Conservation (phyloP, 805 yeast genomes). For the Blastobotrys terrestris region DNA sequence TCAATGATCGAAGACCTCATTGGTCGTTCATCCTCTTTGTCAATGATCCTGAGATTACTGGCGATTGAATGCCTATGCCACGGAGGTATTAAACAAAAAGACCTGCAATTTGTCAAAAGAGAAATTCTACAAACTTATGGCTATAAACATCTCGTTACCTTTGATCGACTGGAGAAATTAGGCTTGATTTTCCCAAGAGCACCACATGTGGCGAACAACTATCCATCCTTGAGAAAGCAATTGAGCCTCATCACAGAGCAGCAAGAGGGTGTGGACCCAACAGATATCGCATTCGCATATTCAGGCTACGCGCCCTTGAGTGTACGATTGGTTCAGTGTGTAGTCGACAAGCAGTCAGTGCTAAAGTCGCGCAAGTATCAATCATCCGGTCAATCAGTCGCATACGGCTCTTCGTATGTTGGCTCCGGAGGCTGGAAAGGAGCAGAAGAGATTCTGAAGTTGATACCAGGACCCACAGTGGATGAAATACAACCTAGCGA, state of each 20-base stretch:
- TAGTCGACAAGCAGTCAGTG: slow-evolving; percentile 44
- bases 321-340: slow-evolving; percentile 60
- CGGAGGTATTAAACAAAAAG: slow-evolving; percentile 63
- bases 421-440: slow-evolving; percentile 34
- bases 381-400: neutral
- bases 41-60: slow-evolving; percentile 46
- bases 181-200: slow-evolving; percentile 39
- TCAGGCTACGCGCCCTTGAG: slow-evolving; percentile 80
- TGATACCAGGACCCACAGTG: slow-evolving; percentile 32
- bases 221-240: slow-evolving; percentile 44
- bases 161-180: slow-evolving; percentile 44
- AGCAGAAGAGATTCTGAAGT: slow-evolving; percentile 33
- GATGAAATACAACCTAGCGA: slow-evolving; percentile 28
- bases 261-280: slow-evolving; percentile 34
- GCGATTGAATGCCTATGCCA: slow-evolving; percentile 56
- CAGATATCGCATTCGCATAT: slow-evolving; percentile 54
- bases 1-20: slow-evolving; percentile 45
- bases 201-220: slow-evolving; percentile 24
- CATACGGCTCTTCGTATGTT: neutral
- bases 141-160: slow-evolving; percentile 39
- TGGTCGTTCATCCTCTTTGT: slow-evolving; percentile 37
- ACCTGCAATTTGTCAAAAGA: slow-evolving; percentile 47
- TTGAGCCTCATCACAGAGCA: slow-evolving; percentile 27
- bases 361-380: slow-evolving; percentile 10
- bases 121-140: slow-evolving; percentile 65